Evolutionary conservation across 2,329 filamentous ascomycete species (phyloP), one percentile per base, ranked within the genome.

Genomic region (Leptodontidium sp.): DNA sequence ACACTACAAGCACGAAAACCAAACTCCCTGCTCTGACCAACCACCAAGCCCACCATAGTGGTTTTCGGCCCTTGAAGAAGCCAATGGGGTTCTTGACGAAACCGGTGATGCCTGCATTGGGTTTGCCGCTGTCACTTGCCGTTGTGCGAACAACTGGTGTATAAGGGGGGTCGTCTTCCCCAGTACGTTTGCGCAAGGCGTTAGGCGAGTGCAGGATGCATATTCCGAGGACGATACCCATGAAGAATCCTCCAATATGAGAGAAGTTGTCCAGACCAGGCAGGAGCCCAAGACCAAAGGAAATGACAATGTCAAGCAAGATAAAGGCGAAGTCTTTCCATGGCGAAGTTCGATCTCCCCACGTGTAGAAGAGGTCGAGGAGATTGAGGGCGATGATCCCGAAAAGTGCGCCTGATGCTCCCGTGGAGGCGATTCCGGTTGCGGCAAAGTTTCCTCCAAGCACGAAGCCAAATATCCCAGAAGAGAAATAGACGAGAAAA

Each of bases 31-130:
- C 92, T 21, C 96, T 88, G 35, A 98, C 86, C 26, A 97, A 81
- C 95, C 95, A 98, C 96, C 96, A 99, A 6, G 84, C 91, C 96
- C 96, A 99, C 96, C 96, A 99, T 8, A 97, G 85, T 26, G 92
- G 91, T 79, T 97, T 97, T 21, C 96, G 88, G 24, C 93, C 93
- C 79, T 94, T 95, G 83, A 98, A 98, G 81, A 98, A 98, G 6
- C 88, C 90, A 4, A 90, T 78, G 0, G 91, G 88, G 68, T 87
- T 88, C 75, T 89, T 88, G 66, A 88, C 78, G 73, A 91, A 89
- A 0, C 72, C 77, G 68, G 68, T 75, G 45, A 74, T 75, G 67
- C 77, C 77, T 21, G 70, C 69, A 52, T 72, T 66, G 3, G 67
- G 49, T 58, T 62, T 47, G 62, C 74, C 72, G 47, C 72, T 49